phyloP scores from a whole-genome alignment of 1,284 basidiomycete genomes.

The Cyathus olla region DNA sequence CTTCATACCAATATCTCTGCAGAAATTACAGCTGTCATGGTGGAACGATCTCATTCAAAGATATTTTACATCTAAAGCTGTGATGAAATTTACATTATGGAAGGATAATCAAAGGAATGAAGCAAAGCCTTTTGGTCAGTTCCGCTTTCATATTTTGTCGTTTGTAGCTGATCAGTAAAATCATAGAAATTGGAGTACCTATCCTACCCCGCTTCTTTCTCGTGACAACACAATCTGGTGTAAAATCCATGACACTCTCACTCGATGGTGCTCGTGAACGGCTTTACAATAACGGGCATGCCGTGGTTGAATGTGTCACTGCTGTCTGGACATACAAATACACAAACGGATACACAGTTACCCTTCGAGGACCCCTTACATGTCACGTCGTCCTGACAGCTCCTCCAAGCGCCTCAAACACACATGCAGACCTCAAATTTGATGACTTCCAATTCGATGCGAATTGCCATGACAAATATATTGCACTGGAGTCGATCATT shows the following conservation, averaged over 20 bases:
- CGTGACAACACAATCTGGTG: conserved; percentile 83
- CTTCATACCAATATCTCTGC: conserved; percentile 12
- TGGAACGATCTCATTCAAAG: conserved; percentile 73
- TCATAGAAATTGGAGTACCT: conserved; percentile 76
- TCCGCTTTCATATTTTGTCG: conserved; percentile 7
- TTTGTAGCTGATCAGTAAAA: conserved; percentile 1
- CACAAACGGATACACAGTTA: conserved; percentile 79
- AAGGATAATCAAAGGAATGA: conserved; percentile 81
- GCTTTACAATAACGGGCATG: conserved; percentile 56
- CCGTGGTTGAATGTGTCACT: conserved; percentile 72
- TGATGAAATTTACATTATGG: conserved; percentile 83
- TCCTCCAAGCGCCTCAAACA: conserved; percentile 28
- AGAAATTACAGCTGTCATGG: conserved; percentile 71
- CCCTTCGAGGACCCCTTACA: conserved; percentile 75
- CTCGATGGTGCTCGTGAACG: conserved; percentile 81
- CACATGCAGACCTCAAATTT: conserved; percentile 61
- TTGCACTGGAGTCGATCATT: conserved; percentile 68
- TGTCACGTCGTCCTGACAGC: conserved; percentile 64
- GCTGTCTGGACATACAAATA: conserved; percentile 85
- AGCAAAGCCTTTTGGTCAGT: conserved; percentile 83
- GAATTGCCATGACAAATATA: conserved; percentile 73
- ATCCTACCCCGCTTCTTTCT: conserved; percentile 87
- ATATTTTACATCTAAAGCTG: conserved; percentile 73
- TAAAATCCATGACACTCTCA: conserved; percentile 79
- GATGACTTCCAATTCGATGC: conserved; percentile 79